Conservation (phyloP, 352 stramenopile genomes). For the Phytophthora multivora region DNA sequence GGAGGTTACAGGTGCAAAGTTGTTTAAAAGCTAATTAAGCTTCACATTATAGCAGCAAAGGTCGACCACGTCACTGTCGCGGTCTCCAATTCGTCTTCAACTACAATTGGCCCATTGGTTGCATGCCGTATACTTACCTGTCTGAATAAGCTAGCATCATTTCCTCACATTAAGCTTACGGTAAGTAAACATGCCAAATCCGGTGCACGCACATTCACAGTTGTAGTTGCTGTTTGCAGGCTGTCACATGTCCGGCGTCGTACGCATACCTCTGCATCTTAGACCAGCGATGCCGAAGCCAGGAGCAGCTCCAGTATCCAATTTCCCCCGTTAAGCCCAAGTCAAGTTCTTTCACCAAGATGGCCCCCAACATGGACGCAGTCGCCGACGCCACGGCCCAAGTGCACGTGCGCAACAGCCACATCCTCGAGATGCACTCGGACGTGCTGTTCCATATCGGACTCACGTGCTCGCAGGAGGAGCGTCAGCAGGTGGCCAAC, state of each 20-base stretch:
- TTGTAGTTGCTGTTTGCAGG: slow-evolving; percentile 14
- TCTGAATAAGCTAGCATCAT: slow-evolving; percentile 17
- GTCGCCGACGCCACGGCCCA: slow-evolving; percentile 12
- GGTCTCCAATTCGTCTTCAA: slow-evolving; percentile 20
- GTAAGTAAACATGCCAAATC: slow-evolving; percentile 10
- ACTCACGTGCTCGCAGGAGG: slow-evolving; percentile 56
- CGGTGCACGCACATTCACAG: slow-evolving; percentile 18
- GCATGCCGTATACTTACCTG: slow-evolving; percentile 15
- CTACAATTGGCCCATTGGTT: not conserved
- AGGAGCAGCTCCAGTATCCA: slow-evolving; percentile 23
- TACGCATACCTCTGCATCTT: slow-evolving; percentile 20
- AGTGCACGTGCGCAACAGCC: slow-evolving; percentile 64
- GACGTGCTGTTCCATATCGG: slow-evolving; percentile 85
- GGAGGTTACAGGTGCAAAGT: slow-evolving; percentile 1
- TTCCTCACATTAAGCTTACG: slow-evolving; percentile 3
- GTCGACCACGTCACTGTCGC: slow-evolving; percentile 3
- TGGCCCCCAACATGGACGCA: slow-evolving; percentile 37
- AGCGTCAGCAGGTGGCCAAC: slow-evolving; percentile 45
- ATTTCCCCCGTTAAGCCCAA: slow-evolving; percentile 20
- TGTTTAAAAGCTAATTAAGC: not conserved
- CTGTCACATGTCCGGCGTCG: slow-evolving; percentile 8
- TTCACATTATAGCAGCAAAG: not conserved
- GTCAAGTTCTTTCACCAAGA: slow-evolving; percentile 13
- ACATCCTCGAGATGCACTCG: slow-evolving; percentile 59
- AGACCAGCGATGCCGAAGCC: not conserved